These are phyloP conservation scores for Neurospora sp. DNA, from an alignment of 495 filamentous ascomycete species.

Conservation along the genomic window DNA sequence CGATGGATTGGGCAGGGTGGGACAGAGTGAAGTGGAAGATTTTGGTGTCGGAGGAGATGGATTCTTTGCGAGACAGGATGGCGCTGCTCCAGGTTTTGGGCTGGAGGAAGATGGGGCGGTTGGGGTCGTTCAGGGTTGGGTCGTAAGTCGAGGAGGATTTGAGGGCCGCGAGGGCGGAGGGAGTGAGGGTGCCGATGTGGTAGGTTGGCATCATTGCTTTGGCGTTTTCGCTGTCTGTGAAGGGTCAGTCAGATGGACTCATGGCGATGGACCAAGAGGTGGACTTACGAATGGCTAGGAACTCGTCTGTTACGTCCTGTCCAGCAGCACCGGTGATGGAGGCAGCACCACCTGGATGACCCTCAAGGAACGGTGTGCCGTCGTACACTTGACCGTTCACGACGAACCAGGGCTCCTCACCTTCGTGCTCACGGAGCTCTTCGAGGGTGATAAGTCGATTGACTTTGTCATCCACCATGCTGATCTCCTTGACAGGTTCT, in stretches of 20 bases:
- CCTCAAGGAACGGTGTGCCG: slow-evolving; percentile 72
- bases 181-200: slow-evolving; percentile 74
- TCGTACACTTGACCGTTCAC: slow-evolving; percentile 90
- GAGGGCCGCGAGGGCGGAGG: slow-evolving; percentile 60
- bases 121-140: slow-evolving; percentile 39
- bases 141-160: slow-evolving; percentile 40
- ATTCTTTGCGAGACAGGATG: slow-evolving; percentile 58
- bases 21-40: slow-evolving; percentile 78
- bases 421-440: slow-evolving; percentile 62
- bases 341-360: slow-evolving; percentile 80
- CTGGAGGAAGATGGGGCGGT: slow-evolving; percentile 70
- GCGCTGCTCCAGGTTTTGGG: slow-evolving; percentile 60
- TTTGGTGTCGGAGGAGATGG: slow-evolving; percentile 69
- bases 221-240: slow-evolving; percentile 75
- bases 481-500: slow-evolving; percentile 51
- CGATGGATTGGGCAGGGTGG: slow-evolving; percentile 57
- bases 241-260: neutral
- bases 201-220: slow-evolving; percentile 86
- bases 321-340: slow-evolving; percentile 81
- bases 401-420: slow-evolving; percentile 76
- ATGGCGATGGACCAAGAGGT: neutral
- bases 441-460: slow-evolving; percentile 54
- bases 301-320: slow-evolving; percentile 83
- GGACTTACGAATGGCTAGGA: slow-evolving; percentile 81
- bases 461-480: slow-evolving; percentile 68